Base-by-base conservation (phyloP, 2,329 filamentous ascomycete species). In the Fusarium aywerte region DNA sequence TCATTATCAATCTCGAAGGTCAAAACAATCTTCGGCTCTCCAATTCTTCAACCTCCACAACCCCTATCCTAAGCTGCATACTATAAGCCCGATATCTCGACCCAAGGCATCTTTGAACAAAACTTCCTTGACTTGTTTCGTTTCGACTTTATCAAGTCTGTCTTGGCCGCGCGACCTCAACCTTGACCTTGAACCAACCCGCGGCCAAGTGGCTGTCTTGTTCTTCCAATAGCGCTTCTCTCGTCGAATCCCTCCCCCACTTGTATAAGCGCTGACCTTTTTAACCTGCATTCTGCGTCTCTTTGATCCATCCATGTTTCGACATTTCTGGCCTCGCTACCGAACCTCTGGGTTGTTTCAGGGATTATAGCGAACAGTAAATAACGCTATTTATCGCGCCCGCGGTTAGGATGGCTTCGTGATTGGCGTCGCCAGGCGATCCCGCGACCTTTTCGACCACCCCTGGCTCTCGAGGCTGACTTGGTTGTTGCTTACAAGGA, bases 381-480 rank as follows among this genome's bases (percentile, higher is more conserved):
- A 53, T 13, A 43, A 68, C 59, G 44, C 60, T 58, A 60, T 51
- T 63, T 67, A 62, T 71, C 69, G 68, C 71, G 49, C 42, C 62
- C 72, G 72, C 72, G 72, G 70, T 62, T 74, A 74, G 56, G 50
- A 69, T 63, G 40, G 11, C 39, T 55, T 51, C 44, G 8, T 74
- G 64, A 74, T 74, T 74, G 72, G 72, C 47, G 39, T 62, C 52
- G 36, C 51, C 67, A 62, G 55, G 67, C 72, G 70, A 72, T 71
- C 50, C 53, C 21, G 43, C 55, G 45, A 48, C 27, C 27, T 27
- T 27, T 27, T 7, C 18, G 18, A 39, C 32, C n/a, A n/a, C 45
- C 58, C 48, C 65, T 40, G 53, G 55, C 36, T 32, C 49, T 66
- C 53, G 12, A 66, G 67, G 62, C 67, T 60, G 64, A 64, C 62